Evolutionary conservation across 306 rosid species (phyloP), one percentile per base, ranked within the genome.

Genomic region (Citrullus colocynthis): DNA sequence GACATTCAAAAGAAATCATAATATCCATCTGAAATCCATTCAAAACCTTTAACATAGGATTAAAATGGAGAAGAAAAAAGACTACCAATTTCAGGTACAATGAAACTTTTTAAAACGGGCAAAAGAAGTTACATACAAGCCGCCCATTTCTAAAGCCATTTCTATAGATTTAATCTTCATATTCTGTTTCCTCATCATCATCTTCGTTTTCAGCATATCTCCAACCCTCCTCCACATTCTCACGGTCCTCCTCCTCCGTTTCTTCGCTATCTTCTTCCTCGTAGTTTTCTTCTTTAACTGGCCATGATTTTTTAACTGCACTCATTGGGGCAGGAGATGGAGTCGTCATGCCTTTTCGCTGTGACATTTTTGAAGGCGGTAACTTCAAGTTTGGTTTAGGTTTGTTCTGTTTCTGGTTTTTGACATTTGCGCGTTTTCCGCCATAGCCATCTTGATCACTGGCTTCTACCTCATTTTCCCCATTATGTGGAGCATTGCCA

Each of bases 191-290:
- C 74, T 95, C 98, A 65, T 95, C 97, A 55, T 94, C 99, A 3
- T 95, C 99, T 3, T 95, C 99, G 79, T 90, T 88, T 78, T 88
- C 91, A 1, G 86, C 86, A 28, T 82, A 91, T 83, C 97, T 89
- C 99, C 97, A 92, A 64, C 97, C 96, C 54, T 92, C 97, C 82
- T 95, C 97, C 71, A 88, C 90, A 59, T 92, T 92, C 81, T 95
- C 96, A 3, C 96, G 92, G 81, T 95, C 97, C 84, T 95, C 97
- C 80, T 95, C 97, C 79, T 95, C 99, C 0, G 99, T 95, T 85
- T 95, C 99, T 89, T 95, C 99, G 21, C 97, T 95, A 67, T 95
- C 98, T 83, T 91, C 97, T 59, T 88, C 92, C 78, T 93, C 95
- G 1, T 67, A 90, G 30, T 80, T 79, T 75, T 92, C 98, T 36